Evolutionary conservation across 176 grass and related monocot species (phyloP).

Genomic region (Paspalum vaginatum): DNA sequence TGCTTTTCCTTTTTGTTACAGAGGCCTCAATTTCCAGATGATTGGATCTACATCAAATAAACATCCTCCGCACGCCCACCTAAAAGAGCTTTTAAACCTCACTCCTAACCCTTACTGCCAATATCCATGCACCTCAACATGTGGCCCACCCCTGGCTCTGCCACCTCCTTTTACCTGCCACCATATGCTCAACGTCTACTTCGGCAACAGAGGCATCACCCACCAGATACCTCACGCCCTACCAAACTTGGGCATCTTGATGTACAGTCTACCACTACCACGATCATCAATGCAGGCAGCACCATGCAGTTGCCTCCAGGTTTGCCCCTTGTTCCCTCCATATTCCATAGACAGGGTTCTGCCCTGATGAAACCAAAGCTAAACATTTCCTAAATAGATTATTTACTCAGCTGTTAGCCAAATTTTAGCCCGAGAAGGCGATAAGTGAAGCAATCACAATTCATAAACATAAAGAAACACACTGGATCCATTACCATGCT

Average conservation of each 20-base stretch:
- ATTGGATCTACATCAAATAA: not conserved
- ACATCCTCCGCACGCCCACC: not conserved
- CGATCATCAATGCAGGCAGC: not conserved
- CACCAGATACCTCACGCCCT: not conserved
- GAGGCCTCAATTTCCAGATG: not conserved
- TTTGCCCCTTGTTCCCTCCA: not conserved
- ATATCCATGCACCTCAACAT: not conserved
- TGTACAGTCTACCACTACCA: not conserved
- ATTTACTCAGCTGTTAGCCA: not conserved
- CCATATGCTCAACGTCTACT: not conserved
- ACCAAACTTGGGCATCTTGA: not conserved
- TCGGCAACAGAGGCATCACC: not conserved
- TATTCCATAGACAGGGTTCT: not conserved
- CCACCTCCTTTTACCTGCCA: not conserved
- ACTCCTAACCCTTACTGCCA: no score
- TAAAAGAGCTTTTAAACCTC: no score
- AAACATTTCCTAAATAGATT: not conserved
- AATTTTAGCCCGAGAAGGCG: not conserved
- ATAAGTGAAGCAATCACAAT: not conserved
- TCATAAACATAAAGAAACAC: not conserved
- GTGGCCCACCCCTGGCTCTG: not conserved
- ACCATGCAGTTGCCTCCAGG: not conserved
- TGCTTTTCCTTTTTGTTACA: not conserved
- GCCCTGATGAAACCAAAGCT: not conserved
- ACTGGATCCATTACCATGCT: not conserved